phyloP scores from a whole-genome alignment of 2,329 filamentous ascomycete genomes.

The Simplicillium sp. region DNA sequence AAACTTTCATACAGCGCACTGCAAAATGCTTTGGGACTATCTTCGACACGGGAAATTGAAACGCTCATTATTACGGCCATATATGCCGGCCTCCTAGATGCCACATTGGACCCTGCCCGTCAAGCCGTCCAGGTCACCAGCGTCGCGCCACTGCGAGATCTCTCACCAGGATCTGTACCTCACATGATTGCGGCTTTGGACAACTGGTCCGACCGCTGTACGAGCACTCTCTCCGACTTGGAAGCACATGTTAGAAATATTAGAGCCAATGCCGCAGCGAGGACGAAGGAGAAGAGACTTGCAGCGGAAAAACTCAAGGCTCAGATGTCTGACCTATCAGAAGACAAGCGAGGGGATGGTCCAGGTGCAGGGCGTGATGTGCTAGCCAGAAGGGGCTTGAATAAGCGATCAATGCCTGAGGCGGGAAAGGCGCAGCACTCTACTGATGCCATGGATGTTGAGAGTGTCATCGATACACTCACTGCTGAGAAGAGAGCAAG shows the following conservation, averaged over 20 bases:
- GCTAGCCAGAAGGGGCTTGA: conserved; percentile 15
- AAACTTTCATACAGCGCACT: conserved; percentile 68
- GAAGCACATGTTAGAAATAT: conserved; percentile 66
- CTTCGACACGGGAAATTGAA: conserved; percentile 64
- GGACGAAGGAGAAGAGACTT: conserved; percentile 38
- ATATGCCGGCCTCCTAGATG: conserved; percentile 74
- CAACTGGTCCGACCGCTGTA: conserved; percentile 73
- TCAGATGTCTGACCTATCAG: conserved; percentile 35
- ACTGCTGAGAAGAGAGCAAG: conserved; percentile 41
- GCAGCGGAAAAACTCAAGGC: conserved; percentile 38
- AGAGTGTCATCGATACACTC: conserved; percentile 37
- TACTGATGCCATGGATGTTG: conserved; percentile 43
- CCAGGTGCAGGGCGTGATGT: conserved; percentile 11
- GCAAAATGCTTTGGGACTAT: conserved; percentile 55
- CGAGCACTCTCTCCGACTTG: conserved; percentile 61
- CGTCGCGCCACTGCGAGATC: conserved; percentile 78
- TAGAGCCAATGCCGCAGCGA: conserved; percentile 43
- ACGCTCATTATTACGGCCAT: conserved; percentile 78
- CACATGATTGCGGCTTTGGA: conserved; percentile 58
- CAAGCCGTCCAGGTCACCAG: conserved; percentile 68
- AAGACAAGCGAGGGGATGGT: conserved; percentile 19
- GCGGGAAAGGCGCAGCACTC: conserved; percentile 21
- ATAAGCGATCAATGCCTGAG: conserved; percentile 31
- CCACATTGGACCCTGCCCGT: conserved; percentile 72
- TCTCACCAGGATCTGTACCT: conserved; percentile 63